phyloP scores from a whole-genome alignment of 495 filamentous ascomycete genomes.

The Daldinia bambusicola region DNA sequence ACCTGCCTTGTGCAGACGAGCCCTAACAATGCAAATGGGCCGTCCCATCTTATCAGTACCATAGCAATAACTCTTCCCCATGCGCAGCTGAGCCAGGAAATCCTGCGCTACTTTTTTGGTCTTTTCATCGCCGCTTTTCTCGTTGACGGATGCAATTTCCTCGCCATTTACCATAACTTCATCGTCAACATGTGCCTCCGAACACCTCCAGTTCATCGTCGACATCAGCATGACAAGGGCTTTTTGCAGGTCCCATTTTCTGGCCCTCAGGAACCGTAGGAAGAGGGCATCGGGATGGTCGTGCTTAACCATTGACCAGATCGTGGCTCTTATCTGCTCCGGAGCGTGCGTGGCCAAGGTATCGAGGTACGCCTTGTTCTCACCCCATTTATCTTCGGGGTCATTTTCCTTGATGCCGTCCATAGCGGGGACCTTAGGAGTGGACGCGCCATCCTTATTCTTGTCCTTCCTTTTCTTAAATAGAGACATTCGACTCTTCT shows the following conservation, averaged over 20 bases:
- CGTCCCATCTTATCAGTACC: constrained; percentile 85
- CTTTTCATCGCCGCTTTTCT: constrained; percentile 64
- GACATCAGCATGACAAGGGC: constrained; percentile 94
- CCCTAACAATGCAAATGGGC: constrained; percentile 88
- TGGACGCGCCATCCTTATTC: constrained; percentile 57
- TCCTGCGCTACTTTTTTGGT: constrained; percentile 76
- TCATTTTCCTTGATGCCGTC: constrained; percentile 60
- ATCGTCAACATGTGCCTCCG: constrained; percentile 85
- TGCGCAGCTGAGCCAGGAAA: constrained; percentile 82
- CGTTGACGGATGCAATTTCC: constrained; percentile 67
- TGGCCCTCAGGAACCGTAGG: constrained; percentile 87
- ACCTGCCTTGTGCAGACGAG: constrained; percentile 78
- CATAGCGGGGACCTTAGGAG: constrained; percentile 44
- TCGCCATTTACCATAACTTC: constrained; percentile 88
- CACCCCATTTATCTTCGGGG: constrained; percentile 90
- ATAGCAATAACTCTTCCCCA: constrained; percentile 96
- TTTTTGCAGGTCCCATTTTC: constrained; percentile 96
- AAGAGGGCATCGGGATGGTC: constrained; percentile 91
- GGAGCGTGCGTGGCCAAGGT: constrained; percentile 79
- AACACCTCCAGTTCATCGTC: constrained; percentile 89
- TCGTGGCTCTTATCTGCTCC: constrained; percentile 79
- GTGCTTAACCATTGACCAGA: constrained; percentile 97
- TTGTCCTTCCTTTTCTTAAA: constrained; percentile 72
- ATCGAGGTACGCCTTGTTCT: constrained; percentile 84
- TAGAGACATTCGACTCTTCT: constrained; percentile 73